Conservation (phyloP, 2,329 filamentous ascomycete species). For the Arthrobotrys entomopaga region DNA sequence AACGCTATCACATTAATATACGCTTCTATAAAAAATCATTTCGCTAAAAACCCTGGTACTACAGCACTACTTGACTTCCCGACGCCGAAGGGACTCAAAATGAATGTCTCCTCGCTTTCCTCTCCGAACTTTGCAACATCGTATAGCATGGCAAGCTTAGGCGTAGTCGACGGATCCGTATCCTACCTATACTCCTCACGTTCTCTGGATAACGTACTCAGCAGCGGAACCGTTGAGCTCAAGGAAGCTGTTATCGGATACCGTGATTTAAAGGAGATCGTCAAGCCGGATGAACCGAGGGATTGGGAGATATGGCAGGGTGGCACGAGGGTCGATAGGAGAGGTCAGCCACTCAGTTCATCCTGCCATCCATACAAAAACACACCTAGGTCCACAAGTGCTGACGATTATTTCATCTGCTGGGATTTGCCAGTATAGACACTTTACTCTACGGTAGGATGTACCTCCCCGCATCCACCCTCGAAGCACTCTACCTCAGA, state of each 20-base stretch:
- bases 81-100: constrained; percentile 82
- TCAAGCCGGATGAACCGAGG: constrained; percentile 66
- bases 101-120: constrained; percentile 89
- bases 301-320: constrained; percentile 69
- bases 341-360: constrained; percentile 60
- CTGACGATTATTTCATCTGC: constrained; percentile 15
- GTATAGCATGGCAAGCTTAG: constrained; percentile 88
- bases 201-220: constrained; percentile 73
- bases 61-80: constrained; percentile 86
- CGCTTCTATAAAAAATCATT: not conserved
- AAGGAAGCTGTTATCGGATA: constrained; percentile 84
- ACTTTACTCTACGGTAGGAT: constrained; percentile 79
- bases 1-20: not conserved
- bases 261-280: constrained; percentile 76
- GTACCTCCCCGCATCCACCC: constrained; percentile 82
- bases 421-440: constrained; percentile 61
- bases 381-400: not conserved
- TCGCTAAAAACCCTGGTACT: not conserved
- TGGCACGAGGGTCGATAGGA: constrained; percentile 66
- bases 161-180: constrained; percentile 93
- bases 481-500: constrained; percentile 86
- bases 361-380: constrained; percentile 19
- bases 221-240: constrained; percentile 79
- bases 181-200: constrained; percentile 95
- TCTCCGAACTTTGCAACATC: constrained; percentile 93